A percentile compares a stretch with the other conserved stretches of the same genome.
Conservation (phyloP, 2,329 filamentous ascomycete genomes). For the Aspergillus neoniger region DNA sequence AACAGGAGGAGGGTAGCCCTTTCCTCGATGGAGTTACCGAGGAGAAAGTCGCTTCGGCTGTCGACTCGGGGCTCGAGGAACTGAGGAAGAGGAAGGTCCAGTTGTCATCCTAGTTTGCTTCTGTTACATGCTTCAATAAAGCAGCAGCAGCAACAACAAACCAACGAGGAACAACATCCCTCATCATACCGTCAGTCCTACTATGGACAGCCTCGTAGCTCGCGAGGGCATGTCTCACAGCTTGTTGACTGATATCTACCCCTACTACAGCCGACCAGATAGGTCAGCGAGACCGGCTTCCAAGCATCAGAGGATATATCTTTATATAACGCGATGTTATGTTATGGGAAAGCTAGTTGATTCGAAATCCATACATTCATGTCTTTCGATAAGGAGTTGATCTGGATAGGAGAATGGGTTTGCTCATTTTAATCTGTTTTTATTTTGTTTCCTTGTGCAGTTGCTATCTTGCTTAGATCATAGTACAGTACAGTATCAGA, state of each 20-base stretch:
- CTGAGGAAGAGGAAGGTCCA: conserved; percentile 56
- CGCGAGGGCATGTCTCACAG: neutral
- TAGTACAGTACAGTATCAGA: neutral
- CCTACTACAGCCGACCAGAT: neutral
- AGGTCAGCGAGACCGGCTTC: neutral
- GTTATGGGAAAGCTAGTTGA: neutral
- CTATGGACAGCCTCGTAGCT: neutral
- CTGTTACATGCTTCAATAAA: neutral
- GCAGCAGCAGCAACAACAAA: conserved; percentile 8
- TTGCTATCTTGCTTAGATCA: neutral
- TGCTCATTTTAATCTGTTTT: neutral
- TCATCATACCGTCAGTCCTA: neutral
- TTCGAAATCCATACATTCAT: neutral
- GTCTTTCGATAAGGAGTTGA: neutral
- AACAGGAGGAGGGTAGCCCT: conserved; percentile 33
- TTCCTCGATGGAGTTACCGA: conserved; percentile 28
- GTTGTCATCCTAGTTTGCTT: conserved; percentile 8
- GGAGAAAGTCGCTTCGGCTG: conserved; percentile 26
- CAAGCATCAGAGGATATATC: neutral
- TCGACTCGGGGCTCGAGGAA: conserved; percentile 80
- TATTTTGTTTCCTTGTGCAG: neutral
- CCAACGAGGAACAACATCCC: neutral
- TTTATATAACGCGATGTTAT: neutral
- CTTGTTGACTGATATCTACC: neutral
- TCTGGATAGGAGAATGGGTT: neutral